Base-by-base conservation (phyloP, 345 rosid species). In the Gossypium stocksii region DNA sequence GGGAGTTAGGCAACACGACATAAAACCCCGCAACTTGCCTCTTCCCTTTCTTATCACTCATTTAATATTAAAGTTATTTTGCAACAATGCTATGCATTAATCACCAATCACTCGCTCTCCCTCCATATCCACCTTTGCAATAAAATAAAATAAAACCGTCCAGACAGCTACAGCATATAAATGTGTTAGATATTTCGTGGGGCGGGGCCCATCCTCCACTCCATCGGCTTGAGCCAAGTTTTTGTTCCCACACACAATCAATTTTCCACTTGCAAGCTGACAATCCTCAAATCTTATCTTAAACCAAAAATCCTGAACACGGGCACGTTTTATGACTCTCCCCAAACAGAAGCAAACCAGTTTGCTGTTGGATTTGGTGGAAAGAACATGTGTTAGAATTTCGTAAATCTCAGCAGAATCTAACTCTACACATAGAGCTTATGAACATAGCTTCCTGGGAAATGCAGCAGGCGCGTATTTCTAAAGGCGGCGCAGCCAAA, bases 41-140 rank as follows among this genome's bases (percentile, higher is more conserved):
- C 82, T 9, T 4, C 54, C 38, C 38, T 83, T 79, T 84, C 80
- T 78, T 84, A 60, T 83, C 82, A 78, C 81, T 48, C 86, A 79
- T 80, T 85, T 69, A 81, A 77, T 81, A 80, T n/a, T 41, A 78
- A 82, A 76, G 77, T 66, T 51, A 74, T 54, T 68, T 5, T 46
- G 72, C 78, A 75, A 66, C 77, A 67, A 70, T n/a, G 65, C 48
- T 73, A 70, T 15, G 65, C 48, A 70, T 64, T 23, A 63, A 77
- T 78, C 81, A 80, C 71, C 81, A 79, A 71, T 53, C 38, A 45
- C 49, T 34, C 49, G 13, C 53, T 65, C 59, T 15, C 68, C 49
- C 83, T 70, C 73, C 85, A 78, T 74, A 76, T 45, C 49, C 41
- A 57, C 16, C 63, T 59, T 53, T 61, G 74, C 83, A 72, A 72